Evolutionary conservation across 495 filamentous ascomycete species (phyloP).

Genomic region (Hyaloscypha finlandica): DNA sequence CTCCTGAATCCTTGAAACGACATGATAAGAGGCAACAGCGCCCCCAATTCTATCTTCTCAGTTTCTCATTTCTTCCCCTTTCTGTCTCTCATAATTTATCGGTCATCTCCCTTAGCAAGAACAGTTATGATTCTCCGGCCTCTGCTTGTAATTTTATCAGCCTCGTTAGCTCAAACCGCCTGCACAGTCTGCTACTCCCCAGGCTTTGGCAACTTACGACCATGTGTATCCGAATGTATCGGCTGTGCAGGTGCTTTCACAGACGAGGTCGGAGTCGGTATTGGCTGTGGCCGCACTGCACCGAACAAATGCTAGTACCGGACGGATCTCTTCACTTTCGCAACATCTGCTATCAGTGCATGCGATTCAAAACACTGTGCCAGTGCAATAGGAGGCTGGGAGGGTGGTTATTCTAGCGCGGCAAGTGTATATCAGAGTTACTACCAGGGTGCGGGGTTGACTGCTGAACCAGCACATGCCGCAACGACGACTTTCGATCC

Average conservation of each 20-base stretch:
- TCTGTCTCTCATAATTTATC: too few relatives aligned
- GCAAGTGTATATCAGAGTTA: constrained; percentile 1
- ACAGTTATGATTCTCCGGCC: too few relatives aligned
- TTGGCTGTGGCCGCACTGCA: background rate
- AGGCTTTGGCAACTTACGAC: background rate
- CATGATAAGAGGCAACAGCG: too few relatives aligned
- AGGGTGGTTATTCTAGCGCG: background rate
- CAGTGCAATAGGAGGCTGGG: background rate
- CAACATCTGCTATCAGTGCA: background rate
- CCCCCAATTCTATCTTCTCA: too few relatives aligned
- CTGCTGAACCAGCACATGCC: background rate
- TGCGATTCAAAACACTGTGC: background rate
- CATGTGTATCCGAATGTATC: background rate
- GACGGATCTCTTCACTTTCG: background rate
- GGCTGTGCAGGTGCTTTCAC: background rate
- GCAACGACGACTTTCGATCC: background rate
- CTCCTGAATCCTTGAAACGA: too few relatives aligned
- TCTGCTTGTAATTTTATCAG: background rate
- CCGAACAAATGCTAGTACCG: constrained; percentile 9
- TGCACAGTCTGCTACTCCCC: background rate
- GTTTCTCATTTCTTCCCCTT: too few relatives aligned
- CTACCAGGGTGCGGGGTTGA: background rate
- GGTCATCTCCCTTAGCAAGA: too few relatives aligned
- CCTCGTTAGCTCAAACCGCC: background rate
- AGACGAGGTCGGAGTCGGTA: background rate